Evolutionary conservation across 2,329 filamentous ascomycete species (phyloP).

Genomic region (Dothiorella sarmentorum): DNA sequence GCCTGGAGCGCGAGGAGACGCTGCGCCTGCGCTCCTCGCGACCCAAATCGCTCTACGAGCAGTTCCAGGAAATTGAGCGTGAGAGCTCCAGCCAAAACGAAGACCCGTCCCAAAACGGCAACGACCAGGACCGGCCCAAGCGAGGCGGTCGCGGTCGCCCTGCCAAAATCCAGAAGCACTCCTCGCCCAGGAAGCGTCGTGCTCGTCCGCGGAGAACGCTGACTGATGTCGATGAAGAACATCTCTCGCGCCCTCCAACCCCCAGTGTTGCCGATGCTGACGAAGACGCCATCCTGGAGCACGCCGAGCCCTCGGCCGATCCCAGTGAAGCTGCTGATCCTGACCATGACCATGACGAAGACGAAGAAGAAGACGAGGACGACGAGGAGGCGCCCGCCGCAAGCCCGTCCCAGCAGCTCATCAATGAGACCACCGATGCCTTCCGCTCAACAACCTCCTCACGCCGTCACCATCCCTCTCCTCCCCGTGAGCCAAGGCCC

Average conservation of each 20-base stretch:
- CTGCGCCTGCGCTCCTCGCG: conserved; percentile 4
- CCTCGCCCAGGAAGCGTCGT: conserved; percentile 28
- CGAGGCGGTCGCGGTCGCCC: conserved; percentile 14
- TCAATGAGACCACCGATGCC: conserved; percentile 2
- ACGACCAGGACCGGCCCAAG: conserved; percentile 17
- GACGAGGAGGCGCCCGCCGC: conserved; percentile 19
- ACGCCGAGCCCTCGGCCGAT: conserved; percentile 16
- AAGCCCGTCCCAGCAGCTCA: conserved; percentile 8
- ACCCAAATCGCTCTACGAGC: conserved; percentile 15
- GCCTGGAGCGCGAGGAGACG: conserved; percentile 8
- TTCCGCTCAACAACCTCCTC: neutral
- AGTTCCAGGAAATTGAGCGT: conserved; percentile 17
- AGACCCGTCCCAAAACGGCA: conserved; percentile 14
- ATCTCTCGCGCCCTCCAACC: conserved; percentile 34
- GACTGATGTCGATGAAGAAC: conserved; percentile 35
- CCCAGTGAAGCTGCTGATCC: conserved; percentile 15
- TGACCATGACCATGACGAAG: conserved; percentile 22
- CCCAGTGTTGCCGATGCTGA: conserved; percentile 30
- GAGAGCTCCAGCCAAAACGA: conserved; percentile 16
- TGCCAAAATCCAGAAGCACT: conserved; percentile 22
- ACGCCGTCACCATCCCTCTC: neutral
- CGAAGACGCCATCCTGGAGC: conserved; percentile 25
- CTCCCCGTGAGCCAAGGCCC: conserved; percentile 1
- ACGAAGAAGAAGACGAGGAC: conserved; percentile 16
- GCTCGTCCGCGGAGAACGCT: conserved; percentile 34